A percentile compares a stretch with the other conserved stretches of the same genome.
Conservation (phyloP, 345 rosid genomes). For the Citrus reticulata region DNA sequence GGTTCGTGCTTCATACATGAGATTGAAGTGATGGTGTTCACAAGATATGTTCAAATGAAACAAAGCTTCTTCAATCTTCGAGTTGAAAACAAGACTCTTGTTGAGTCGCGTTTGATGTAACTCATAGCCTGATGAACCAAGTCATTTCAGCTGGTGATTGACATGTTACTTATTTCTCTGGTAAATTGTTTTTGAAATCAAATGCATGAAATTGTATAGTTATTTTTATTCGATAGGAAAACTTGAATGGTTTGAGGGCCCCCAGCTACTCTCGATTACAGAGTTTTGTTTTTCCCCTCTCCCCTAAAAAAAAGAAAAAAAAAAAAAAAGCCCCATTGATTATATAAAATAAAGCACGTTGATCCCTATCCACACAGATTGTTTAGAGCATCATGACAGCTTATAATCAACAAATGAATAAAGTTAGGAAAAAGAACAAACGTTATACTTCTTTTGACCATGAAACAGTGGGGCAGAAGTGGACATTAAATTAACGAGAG, state of each 20-base stretch:
- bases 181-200: no score
- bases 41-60: background rate
- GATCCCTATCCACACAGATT: background rate
- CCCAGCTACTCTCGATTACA: no score
- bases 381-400: background rate
- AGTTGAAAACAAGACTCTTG: background rate
- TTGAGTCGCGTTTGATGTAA: no score
- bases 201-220: no score
- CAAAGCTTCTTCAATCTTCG: background rate
- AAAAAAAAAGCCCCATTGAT: background rate
- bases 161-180: no score
- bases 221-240: no score
- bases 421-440: background rate
- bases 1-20: background rate
- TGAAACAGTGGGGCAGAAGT: background rate
- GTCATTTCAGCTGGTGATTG: no score
- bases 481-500: background rate
- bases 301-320: no score
- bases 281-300: no score
- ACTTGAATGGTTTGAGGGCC: no score
- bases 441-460: background rate
- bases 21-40: background rate
- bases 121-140: no score
- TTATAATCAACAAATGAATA: background rate
- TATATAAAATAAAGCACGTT: background rate